phyloP scores from a whole-genome alignment of 1,139 yeast species.

The Komagataea norvegica region DNA sequence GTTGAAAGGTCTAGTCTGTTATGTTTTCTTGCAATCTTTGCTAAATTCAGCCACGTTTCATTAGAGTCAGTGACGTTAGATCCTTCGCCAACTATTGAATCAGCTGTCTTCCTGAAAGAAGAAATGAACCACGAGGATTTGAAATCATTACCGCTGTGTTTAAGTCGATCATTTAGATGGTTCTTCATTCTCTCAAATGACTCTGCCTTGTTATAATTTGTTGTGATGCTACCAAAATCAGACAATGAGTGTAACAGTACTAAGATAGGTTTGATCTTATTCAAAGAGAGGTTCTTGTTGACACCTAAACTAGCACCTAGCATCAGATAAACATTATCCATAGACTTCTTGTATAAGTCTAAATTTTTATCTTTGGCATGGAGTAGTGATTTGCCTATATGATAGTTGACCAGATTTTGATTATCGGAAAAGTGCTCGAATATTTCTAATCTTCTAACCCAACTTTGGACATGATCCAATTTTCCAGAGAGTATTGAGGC shows the following conservation, averaged over 20 bases:
- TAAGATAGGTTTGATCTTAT: constrained; percentile 51
- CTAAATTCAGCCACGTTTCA: constrained; percentile 53
- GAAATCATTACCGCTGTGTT: constrained; percentile 57
- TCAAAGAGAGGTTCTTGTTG: constrained; percentile 57
- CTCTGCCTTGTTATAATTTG: constrained; percentile 23
- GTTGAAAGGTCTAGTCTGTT: constrained; percentile 73
- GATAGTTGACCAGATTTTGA: constrained; percentile 54
- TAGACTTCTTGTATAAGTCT: constrained; percentile 33
- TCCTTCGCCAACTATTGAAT: constrained; percentile 36
- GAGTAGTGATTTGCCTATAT: constrained; percentile 58
- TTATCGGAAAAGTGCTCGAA: constrained; percentile 44
- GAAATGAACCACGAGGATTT: constrained; percentile 57
- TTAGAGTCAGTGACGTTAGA: constrained; percentile 39
- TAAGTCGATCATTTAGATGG: constrained; percentile 32
- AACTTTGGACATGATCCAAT: constrained; percentile 44
- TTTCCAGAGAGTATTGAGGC: constrained; percentile 70
- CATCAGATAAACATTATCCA: constrained; percentile 48
- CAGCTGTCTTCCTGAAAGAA: constrained; percentile 55
- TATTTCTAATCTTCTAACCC: constrained; percentile 46
- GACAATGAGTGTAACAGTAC: constrained; percentile 66
- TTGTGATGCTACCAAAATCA: constrained; percentile 42
- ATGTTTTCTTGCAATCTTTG: constrained; percentile 65
- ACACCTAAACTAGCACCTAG: constrained; percentile 61
- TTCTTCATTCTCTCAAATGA: constrained; percentile 24
- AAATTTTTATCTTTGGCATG: constrained; percentile 36